A percentile compares a stretch with the other conserved stretches of the same genome.
Conservation (phyloP, 768 basidiomycete species). For the Rhizopogon roseolus region DNA sequence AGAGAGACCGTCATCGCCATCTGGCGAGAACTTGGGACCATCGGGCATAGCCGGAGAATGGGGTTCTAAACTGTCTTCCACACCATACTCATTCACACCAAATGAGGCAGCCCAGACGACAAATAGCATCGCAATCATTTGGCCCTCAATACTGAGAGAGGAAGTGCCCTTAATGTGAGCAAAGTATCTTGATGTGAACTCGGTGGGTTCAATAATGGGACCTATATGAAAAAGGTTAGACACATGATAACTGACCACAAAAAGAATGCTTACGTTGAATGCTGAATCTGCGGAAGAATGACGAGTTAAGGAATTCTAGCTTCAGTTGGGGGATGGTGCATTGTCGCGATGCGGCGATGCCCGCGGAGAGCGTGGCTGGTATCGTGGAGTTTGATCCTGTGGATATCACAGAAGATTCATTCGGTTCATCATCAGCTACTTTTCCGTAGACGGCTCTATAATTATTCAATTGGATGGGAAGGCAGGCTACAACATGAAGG, state of each 20-base stretch:
- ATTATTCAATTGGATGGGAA: conserved; percentile 4
- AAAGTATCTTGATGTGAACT: conserved; percentile 71
- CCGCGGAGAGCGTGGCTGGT: conserved; percentile 4
- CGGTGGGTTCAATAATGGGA: conserved; percentile 77
- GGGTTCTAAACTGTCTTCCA: conserved; percentile 33
- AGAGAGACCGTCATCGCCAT: conserved; percentile 24
- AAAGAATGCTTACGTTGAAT: conserved; percentile 63
- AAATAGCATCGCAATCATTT: conserved; percentile 72
- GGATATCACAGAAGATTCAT: conserved; percentile 7
- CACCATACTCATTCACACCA: conserved; percentile 77
- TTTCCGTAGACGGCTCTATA: conserved; percentile 77
- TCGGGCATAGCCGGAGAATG: conserved; percentile 1
- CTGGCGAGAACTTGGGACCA: conserved; percentile 9
- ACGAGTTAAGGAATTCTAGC: conserved; percentile 75
- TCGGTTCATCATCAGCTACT: conserved; percentile 40
- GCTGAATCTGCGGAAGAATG: conserved; percentile 82
- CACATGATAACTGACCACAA: conserved; percentile 2
- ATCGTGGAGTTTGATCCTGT: conserved; percentile 19
- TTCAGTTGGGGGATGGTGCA: conserved; percentile 68
- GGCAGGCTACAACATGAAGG: neutral
- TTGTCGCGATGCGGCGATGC: conserved; percentile 1
- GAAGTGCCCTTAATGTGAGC: conserved; percentile 60
- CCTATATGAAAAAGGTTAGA: conserved; percentile 40
- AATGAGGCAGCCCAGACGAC: conserved; percentile 90
- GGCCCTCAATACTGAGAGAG: conserved; percentile 65